These are phyloP conservation scores for Claviceps sp. DNA, from an alignment of 2,329 filamentous ascomycete species.

Conservation along the genomic window DNA sequence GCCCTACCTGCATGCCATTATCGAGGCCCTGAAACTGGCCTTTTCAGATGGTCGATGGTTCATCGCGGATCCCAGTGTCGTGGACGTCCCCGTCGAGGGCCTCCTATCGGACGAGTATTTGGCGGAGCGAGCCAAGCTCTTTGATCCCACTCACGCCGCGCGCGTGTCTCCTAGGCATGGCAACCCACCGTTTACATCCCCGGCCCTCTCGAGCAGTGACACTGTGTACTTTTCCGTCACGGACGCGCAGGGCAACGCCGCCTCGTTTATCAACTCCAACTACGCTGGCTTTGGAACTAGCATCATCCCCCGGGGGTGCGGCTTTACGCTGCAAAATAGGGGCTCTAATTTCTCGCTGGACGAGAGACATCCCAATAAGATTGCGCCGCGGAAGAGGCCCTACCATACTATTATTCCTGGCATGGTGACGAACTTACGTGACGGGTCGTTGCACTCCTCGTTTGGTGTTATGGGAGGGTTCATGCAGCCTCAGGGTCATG, in stretches of 20 bases:
- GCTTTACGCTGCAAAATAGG: constrained; percentile 90
- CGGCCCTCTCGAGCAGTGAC: constrained; percentile 74
- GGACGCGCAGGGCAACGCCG: constrained; percentile 73
- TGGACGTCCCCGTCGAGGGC: constrained; percentile 51
- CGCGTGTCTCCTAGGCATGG: constrained; percentile 44
- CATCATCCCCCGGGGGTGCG: constrained; percentile 75
- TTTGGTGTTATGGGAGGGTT: constrained; percentile 98
- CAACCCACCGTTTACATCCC: constrained; percentile 37
- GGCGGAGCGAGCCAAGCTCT: constrained; percentile 49
- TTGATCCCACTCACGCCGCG: constrained; percentile 45
- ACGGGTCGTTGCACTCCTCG: constrained; percentile 65
- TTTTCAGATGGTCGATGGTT: constrained; percentile 89
- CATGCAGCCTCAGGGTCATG: constrained; percentile 95
- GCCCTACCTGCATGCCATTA: constrained; percentile 69
- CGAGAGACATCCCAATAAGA: constrained; percentile 59
- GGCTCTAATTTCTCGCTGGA: constrained; percentile 73
- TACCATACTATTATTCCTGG: constrained; percentile 98
- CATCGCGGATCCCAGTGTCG: constrained; percentile 67
- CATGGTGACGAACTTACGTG: constrained; percentile 64
- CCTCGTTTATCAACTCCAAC: constrained; percentile 94
- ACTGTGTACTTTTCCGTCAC: constrained; percentile 89
- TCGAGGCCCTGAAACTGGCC: constrained; percentile 77
- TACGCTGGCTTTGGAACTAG: constrained; percentile 78
- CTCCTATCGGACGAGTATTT: constrained; percentile 66
- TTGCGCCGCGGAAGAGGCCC: constrained; percentile 72